phyloP scores from a whole-genome alignment of 2,329 filamentous ascomycete genomes.

The Hypoxylon sp. region DNA sequence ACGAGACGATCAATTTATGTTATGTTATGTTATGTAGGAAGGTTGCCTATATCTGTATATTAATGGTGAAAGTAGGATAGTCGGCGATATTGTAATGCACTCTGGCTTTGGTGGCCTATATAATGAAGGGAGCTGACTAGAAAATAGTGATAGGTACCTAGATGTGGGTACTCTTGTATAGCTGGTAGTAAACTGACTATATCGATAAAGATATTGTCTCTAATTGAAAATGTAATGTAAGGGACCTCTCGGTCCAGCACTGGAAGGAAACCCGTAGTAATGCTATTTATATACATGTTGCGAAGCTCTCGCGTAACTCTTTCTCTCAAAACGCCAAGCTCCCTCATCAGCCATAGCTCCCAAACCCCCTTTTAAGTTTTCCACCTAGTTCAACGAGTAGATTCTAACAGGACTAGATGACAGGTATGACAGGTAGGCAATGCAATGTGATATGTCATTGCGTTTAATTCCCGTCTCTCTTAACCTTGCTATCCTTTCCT shows the following conservation, averaged over 20 bases:
- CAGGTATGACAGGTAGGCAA: not conserved
- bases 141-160: too few relatives aligned
- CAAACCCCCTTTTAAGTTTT: not conserved
- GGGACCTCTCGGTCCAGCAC: not conserved
- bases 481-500: not conserved
- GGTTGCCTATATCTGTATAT: not conserved
- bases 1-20: not conserved
- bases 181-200: too few relatives aligned
- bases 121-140: not conserved
- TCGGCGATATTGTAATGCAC: not conserved
- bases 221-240: not conserved
- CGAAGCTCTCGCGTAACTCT: not conserved
- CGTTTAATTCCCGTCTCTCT: not conserved
- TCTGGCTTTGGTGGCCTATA: not conserved
- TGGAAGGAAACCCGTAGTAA: not conserved
- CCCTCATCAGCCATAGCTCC: not conserved
- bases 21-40: too few relatives aligned
- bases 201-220: too few relatives aligned
- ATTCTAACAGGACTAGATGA: not conserved
- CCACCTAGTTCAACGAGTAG: not conserved
- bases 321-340: not conserved
- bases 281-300: not conserved
- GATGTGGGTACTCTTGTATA: too few relatives aligned
- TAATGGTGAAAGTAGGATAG: not conserved
- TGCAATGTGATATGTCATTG: not conserved